Conservation (phyloP, 2,329 filamentous ascomycete species). For the Trichoderma asperellum region DNA sequence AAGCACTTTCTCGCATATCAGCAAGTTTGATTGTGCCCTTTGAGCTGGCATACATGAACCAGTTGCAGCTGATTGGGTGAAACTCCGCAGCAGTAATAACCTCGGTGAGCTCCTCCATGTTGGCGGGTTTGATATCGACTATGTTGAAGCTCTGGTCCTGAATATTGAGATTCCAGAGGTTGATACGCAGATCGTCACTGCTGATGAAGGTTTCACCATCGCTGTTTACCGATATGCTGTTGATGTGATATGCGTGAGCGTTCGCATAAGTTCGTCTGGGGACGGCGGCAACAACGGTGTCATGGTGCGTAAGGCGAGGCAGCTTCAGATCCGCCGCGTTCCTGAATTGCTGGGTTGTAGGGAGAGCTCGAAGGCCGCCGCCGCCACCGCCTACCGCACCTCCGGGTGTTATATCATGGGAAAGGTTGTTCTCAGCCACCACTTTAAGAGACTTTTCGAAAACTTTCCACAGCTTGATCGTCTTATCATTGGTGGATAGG, state of each 20-base stretch:
- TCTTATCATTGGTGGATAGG: constrained; percentile 98
- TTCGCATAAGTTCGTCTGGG: constrained; percentile 97
- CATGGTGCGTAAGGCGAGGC: constrained; percentile 94
- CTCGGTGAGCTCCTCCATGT: constrained; percentile 99
- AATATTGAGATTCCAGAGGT: constrained; percentile 98
- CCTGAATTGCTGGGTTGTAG: constrained; percentile 73
- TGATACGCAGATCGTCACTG: constrained; percentile 96
- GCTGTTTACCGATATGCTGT: constrained; percentile 99
- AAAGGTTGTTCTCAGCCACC: constrained; percentile 97
- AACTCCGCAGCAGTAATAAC: constrained; percentile 99
- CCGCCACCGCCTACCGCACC: constrained; percentile 70
- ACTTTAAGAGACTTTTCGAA: constrained; percentile 99
- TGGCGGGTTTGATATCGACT: constrained; percentile 98
- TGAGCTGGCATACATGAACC: constrained; percentile 99
- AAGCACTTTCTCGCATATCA: constrained; percentile 95
- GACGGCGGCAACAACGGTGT: constrained; percentile 96
- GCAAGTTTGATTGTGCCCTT: constrained; percentile 99
- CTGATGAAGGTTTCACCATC: constrained; percentile 99
- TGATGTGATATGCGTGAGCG: constrained; percentile 98
- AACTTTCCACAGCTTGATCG: constrained; percentile 99
- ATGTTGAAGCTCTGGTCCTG: constrained; percentile 99
- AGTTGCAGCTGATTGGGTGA: constrained; percentile 95
- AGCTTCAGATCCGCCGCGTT: constrained; percentile 84
- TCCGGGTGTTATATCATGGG: constrained; percentile 85
- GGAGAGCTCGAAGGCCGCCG: constrained; percentile 71